Evolutionary conservation across 176 grass and related monocot species (phyloP).

Genomic region (Echinochloa phyllopogon): DNA sequence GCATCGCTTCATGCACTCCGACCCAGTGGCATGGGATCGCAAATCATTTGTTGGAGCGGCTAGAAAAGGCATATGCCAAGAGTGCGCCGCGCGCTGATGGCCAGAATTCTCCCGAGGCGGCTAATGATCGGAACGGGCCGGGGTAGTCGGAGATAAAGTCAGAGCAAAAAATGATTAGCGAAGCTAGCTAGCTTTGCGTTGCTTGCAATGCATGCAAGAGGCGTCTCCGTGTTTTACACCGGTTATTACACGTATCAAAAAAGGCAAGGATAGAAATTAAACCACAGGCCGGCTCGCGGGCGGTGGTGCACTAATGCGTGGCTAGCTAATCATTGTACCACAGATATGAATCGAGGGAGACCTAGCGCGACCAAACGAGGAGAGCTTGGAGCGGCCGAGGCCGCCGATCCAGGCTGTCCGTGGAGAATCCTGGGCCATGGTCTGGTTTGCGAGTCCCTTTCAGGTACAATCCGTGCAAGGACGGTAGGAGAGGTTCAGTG

Average conservation of each 20-base stretch:
- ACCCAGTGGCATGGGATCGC: neutral
- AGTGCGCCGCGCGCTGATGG: neutral
- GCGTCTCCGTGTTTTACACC: neutral
- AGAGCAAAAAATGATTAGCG: neutral
- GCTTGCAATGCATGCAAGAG: constrained; percentile 54
- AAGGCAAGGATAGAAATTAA: neutral
- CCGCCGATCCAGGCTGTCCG: constrained; percentile 46
- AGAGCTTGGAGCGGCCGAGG: neutral
- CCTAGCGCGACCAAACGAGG: constrained; percentile 18
- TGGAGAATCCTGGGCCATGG: constrained; percentile 20
- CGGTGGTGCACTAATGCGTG: constrained; percentile 41
- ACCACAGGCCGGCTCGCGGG: neutral
- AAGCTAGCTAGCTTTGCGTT: constrained; percentile 30
- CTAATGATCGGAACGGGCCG: constrained; percentile 21
- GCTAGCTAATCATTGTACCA: constrained; percentile 47
- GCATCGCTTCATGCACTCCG: neutral
- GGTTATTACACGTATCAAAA: neutral
- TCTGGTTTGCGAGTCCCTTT: constrained; percentile 53
- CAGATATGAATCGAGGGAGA: constrained; percentile 30
- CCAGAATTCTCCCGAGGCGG: neutral
- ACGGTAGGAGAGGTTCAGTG: constrained; percentile 10
- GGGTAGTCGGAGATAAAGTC: constrained; percentile 25
- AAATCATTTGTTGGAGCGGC: neutral
- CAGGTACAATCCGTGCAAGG: constrained; percentile 27
- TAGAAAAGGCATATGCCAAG: neutral